Evolutionary conservation across 2,329 filamentous ascomycete species (phyloP).

Genomic region (Xenoacremonium recifei): DNA sequence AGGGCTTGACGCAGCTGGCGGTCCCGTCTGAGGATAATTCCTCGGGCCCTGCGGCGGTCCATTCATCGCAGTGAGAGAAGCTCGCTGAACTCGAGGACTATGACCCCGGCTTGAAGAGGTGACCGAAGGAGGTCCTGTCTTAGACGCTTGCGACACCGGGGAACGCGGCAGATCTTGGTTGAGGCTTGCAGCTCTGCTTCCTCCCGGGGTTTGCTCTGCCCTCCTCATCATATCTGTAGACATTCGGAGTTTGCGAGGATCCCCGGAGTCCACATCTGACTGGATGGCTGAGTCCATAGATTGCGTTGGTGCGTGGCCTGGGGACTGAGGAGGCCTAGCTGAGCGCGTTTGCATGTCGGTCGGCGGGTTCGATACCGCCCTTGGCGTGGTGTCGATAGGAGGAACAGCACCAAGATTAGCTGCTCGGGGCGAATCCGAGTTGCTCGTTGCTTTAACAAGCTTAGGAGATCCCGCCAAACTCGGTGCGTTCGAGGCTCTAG

Average conservation of each 20-base stretch:
- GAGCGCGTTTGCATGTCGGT: constrained; percentile 12
- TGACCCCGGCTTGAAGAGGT: constrained; percentile 23
- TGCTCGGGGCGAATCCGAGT: no score
- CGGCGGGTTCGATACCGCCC: constrained; percentile 12
- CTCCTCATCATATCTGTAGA: constrained; percentile 15
- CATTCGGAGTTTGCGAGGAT: constrained; percentile 12
- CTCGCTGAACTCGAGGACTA: constrained; percentile 23
- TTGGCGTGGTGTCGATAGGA: neutral
- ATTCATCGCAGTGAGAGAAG: constrained; percentile 6
- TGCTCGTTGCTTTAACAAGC: no score
- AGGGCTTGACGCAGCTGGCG: no score
- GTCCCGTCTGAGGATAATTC: no score
- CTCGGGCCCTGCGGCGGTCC: no score
- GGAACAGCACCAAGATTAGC: neutral
- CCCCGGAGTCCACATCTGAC: constrained; percentile 6
- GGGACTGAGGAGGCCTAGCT: constrained; percentile 13
- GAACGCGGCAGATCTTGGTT: constrained; percentile 18
- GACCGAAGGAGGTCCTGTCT: constrained; percentile 20
- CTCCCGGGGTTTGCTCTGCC: constrained; percentile 9
- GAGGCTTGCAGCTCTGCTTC: constrained; percentile 7
- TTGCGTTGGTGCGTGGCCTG: constrained; percentile 16
- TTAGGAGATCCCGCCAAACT: neutral
- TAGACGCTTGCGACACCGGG: constrained; percentile 23
- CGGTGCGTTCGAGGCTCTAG: neutral
- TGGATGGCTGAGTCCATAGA: constrained; percentile 20